These are phyloP conservation scores for Tripterygium wilfordii DNA, from an alignment of 177 flowering plant species.

Conservation along the genomic window DNA sequence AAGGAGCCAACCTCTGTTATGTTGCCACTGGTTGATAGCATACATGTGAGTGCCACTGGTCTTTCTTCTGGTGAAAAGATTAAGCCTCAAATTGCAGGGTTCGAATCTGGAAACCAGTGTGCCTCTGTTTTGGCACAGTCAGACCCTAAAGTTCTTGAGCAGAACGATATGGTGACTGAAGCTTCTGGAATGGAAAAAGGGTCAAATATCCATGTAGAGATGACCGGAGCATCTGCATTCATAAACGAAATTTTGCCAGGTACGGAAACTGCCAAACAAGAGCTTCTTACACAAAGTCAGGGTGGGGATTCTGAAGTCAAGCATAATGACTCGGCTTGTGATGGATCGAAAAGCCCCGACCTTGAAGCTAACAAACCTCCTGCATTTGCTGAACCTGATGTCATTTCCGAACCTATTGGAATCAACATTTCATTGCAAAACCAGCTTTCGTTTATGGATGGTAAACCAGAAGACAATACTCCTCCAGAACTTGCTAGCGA, in stretches of 20 bases:
- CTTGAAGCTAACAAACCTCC: slow-evolving; percentile 10
- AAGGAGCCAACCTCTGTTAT: slow-evolving; percentile 8
- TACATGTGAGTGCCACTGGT: slow-evolving; percentile 6
- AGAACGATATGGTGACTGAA: slow-evolving; percentile 14
- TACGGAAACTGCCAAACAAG: slow-evolving; percentile 1
- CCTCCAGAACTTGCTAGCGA: slow-evolving; percentile 6
- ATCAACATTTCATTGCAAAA: slow-evolving; percentile 7
- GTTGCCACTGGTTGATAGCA: slow-evolving; percentile 1
- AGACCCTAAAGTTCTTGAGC: slow-evolving; percentile 13
- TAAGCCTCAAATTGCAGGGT: slow-evolving; percentile 3
- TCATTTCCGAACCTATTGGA: slow-evolving; percentile 2
- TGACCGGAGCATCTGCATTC: slow-evolving; percentile 7
- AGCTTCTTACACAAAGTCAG: slow-evolving; percentile 7
- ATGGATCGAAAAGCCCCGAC: slow-evolving; percentile 7
- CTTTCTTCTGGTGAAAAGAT: slow-evolving; percentile 7
- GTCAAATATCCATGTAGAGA: slow-evolving; percentile 2
- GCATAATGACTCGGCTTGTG: slow-evolving; percentile 5
- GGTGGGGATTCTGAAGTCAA: slow-evolving; percentile 8
- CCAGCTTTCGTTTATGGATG: slow-evolving; percentile 6
- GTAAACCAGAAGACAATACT: background rate
- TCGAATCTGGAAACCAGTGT: slow-evolving; percentile 5
- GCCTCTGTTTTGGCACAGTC: slow-evolving; percentile 4
- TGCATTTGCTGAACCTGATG: slow-evolving; percentile 10
- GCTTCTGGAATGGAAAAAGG: slow-evolving; percentile 2
- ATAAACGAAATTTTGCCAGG: slow-evolving; percentile 1